These are phyloP conservation scores for Tulasnella sp. DNA, from an alignment of 768 basidiomycete species.

Conservation along the genomic window DNA sequence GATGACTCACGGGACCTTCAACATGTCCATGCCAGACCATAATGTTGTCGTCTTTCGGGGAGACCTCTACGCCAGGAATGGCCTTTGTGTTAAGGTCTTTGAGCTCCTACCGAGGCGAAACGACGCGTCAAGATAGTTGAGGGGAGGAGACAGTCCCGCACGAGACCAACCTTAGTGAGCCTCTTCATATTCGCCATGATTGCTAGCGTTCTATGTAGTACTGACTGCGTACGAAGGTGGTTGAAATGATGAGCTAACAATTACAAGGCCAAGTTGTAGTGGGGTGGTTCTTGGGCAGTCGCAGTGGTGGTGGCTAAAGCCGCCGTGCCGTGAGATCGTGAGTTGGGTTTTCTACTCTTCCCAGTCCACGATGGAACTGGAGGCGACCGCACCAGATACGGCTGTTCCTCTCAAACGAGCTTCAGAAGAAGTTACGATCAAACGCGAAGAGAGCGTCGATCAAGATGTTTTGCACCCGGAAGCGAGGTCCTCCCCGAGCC, in stretches of 20 bases:
- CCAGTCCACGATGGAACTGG: slow-evolving; percentile 13
- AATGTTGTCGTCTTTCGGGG: slow-evolving; percentile 65
- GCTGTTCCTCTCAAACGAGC: background rate
- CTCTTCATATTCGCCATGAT: slow-evolving; percentile 18
- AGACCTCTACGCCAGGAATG: slow-evolving; percentile 46
- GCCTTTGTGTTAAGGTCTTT: slow-evolving; percentile 19
- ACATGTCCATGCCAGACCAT: slow-evolving; percentile 74
- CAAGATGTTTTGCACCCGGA: background rate
- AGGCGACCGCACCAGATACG: background rate
- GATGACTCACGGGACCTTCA: slow-evolving; percentile 61
- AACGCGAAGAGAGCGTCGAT: slow-evolving; percentile 11
- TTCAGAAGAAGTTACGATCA: slow-evolving; percentile 5
- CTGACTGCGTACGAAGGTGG: background rate
- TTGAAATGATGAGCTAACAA: background rate
- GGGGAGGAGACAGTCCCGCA: background rate
- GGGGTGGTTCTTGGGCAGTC: background rate
- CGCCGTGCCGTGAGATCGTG: background rate
- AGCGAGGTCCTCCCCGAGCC: background rate
- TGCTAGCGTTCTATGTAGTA: background rate
- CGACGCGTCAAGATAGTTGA: slow-evolving; percentile 44
- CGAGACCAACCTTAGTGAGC: slow-evolving; percentile 24
- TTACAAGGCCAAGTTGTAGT: background rate
- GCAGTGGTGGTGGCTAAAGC: background rate
- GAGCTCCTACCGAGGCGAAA: slow-evolving; percentile 40
- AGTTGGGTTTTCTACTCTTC: slow-evolving; percentile 4